A percentile compares a stretch with the other conserved stretches of the same genome.
Evolutionary conservation across 2,329 filamentous ascomycete genomes (phyloP).

Genomic region (Epichloe glyceriae): DNA sequence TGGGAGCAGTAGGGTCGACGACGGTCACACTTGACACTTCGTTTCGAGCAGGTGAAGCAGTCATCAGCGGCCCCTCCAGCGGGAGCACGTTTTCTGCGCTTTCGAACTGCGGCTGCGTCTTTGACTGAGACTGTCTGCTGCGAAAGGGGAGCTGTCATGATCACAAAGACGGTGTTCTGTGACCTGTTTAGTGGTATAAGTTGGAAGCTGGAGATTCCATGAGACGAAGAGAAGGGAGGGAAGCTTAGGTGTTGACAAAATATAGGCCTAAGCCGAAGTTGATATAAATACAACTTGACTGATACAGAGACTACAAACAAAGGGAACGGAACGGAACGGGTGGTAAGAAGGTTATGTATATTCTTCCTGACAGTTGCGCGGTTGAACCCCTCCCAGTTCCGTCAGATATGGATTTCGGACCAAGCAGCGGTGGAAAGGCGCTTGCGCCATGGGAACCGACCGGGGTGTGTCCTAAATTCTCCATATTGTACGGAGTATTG

Average conservation of each 20-base stretch:
- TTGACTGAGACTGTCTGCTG: conserved; percentile 33
- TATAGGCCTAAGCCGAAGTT: neutral
- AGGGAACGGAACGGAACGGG: conserved; percentile 7
- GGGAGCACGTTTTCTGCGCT: conserved; percentile 78
- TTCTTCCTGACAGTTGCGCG: conserved; percentile 4
- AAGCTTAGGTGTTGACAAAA: neutral
- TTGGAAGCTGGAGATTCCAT: neutral
- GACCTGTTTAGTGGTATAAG: neutral
- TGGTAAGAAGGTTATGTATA: conserved; percentile 13
- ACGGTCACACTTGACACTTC: conserved; percentile 76
- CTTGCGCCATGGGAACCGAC: conserved; percentile 2
- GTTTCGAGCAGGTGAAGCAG: conserved; percentile 85
- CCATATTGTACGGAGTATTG: conserved; percentile 4
- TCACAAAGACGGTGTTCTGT: conserved; percentile 2
- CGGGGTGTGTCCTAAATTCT: conserved; percentile 5
- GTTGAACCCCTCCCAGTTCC: neutral
- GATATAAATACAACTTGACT: conserved; percentile 1
- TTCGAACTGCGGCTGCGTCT: conserved; percentile 39
- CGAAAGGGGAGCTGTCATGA: conserved; percentile 37
- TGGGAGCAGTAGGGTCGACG: conserved; percentile 89
- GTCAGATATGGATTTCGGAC: conserved; percentile 4
- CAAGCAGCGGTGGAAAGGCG: neutral
- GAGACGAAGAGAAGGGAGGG: neutral
- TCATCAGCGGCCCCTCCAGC: conserved; percentile 84
- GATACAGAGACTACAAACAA: conserved; percentile 4